Evolutionary conservation across 1,284 basidiomycete genomes (phyloP).

Genomic region (Cryptococcus sp.): DNA sequence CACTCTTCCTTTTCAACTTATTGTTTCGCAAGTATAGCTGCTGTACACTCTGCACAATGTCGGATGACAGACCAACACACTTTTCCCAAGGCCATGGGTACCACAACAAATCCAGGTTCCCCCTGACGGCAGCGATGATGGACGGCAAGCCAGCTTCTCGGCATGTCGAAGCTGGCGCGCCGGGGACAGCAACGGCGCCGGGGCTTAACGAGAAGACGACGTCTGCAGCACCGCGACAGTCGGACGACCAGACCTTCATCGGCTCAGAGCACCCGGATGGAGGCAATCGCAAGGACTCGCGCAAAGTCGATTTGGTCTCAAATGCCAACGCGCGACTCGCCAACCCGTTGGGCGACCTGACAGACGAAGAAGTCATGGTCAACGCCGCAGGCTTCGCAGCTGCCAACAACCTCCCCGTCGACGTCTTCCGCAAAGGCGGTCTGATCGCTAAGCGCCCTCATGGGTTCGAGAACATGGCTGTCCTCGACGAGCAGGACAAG

Average conservation of each 20-base stretch:
- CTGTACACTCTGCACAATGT: slow-evolving; percentile 4
- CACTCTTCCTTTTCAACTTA: too few species aligned
- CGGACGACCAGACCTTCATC: slow-evolving; percentile 10
- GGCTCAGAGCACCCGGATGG: slow-evolving; percentile 5
- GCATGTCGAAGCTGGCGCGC: slow-evolving; percentile 16
- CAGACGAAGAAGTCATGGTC: slow-evolving; percentile 56
- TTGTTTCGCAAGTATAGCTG: too few species aligned
- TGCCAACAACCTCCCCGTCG: slow-evolving; percentile 54
- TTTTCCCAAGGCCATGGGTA: slow-evolving; percentile 27
- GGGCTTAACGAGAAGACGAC: not conserved
- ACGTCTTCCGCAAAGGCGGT: slow-evolving; percentile 63
- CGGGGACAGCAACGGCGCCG: not conserved
- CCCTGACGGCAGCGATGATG: slow-evolving; percentile 31
- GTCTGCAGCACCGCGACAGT: not conserved
- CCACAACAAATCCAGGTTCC: slow-evolving; percentile 24
- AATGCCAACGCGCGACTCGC: slow-evolving; percentile 33
- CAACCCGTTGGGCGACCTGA: slow-evolving; percentile 34
- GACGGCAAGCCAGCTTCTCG: slow-evolving; percentile 27
- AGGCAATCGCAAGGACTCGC: slow-evolving; percentile 10
- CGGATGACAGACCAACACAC: slow-evolving; percentile 9
- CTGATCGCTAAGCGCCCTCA: slow-evolving; percentile 63
- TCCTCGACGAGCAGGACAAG: slow-evolving; percentile 66
- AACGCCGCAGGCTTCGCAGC: slow-evolving; percentile 63
- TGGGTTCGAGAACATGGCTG: slow-evolving; percentile 60
- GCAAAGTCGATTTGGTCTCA: slow-evolving; percentile 26